A percentile compares a stretch with the other conserved stretches of the same genome.
Conservation (phyloP, 768 basidiomycete species). For the Trametes meyenii region DNA sequence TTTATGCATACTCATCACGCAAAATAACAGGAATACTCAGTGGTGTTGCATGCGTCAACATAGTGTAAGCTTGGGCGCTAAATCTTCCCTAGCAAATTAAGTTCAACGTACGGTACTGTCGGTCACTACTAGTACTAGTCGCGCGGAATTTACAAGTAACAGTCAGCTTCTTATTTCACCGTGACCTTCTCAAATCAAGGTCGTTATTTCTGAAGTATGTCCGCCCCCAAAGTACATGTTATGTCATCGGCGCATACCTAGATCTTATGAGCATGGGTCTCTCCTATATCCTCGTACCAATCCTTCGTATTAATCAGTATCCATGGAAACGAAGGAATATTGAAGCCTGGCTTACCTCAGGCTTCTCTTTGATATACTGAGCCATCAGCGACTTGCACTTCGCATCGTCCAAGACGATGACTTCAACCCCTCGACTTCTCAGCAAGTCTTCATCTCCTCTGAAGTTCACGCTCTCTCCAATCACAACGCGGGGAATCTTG, state of each 20-base stretch:
- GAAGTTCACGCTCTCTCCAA: slow-evolving; percentile 63
- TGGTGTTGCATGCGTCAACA: too few relatives aligned
- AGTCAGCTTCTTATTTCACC: too few relatives aligned
- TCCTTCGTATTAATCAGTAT: slow-evolving; percentile 34
- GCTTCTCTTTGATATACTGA: slow-evolving; percentile 56
- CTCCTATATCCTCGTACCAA: slow-evolving; percentile 68
- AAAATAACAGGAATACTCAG: too few relatives aligned
- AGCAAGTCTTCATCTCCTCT: slow-evolving; percentile 58
- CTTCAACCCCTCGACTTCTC: slow-evolving; percentile 53
- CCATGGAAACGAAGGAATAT: not conserved
- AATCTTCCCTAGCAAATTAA: too few relatives aligned
- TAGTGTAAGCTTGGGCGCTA: too few relatives aligned
- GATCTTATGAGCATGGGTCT: slow-evolving; percentile 19
- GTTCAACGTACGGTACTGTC: too few relatives aligned
- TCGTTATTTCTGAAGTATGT: too few relatives aligned
- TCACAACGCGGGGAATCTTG: slow-evolving; percentile 65
- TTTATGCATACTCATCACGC: too few relatives aligned
- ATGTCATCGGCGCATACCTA: not conserved
- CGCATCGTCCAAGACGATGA: slow-evolving; percentile 41
- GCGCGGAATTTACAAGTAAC: too few relatives aligned
- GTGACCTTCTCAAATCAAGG: too few relatives aligned
- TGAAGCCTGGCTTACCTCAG: slow-evolving; percentile 44
- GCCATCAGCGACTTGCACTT: slow-evolving; percentile 59
- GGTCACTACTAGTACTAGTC: too few relatives aligned
- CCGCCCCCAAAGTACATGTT: too few relatives aligned